Percentiles rank a stretch among this genome's conserved stretches.
Evolutionary conservation across 345 rosid species (phyloP).

Genomic region (Pistacia vera): DNA sequence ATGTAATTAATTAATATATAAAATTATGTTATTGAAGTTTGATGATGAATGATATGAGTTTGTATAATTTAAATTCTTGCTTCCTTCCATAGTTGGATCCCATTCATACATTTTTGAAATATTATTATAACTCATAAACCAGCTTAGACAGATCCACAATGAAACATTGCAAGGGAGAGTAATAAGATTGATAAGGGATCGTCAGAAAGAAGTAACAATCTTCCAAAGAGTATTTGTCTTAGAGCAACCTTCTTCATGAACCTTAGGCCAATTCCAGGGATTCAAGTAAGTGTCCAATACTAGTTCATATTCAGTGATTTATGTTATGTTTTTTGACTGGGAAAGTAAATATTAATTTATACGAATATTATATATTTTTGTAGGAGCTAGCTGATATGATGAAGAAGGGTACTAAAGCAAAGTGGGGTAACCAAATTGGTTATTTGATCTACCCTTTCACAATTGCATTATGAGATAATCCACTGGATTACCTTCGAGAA

Average conservation of each 20-base stretch:
- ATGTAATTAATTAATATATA: no score
- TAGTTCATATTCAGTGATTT: background rate
- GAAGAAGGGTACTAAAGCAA: conserved; percentile 20
- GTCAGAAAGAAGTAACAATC: conserved; percentile 7
- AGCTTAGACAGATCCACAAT: background rate
- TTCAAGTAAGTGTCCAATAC: conserved; percentile 22
- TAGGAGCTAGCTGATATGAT: conserved; percentile 37
- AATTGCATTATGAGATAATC: conserved; percentile 34
- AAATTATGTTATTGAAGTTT: background rate
- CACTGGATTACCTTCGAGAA: conserved; percentile 32
- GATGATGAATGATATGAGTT: background rate
- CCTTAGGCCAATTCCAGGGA: conserved; percentile 39
- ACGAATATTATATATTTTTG: no score
- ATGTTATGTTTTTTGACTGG: no score
- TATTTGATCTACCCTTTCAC: conserved; percentile 35
- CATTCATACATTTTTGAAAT: no score
- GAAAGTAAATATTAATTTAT: no score
- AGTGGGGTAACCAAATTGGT: conserved; percentile 48
- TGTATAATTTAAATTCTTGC: no score
- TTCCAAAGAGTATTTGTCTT: conserved; percentile 27
- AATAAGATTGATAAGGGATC: background rate
- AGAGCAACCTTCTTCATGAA: conserved; percentile 40
- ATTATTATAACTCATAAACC: no score
- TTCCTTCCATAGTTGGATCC: no score
- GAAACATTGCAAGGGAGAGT: background rate